phyloP scores from a whole-genome alignment of 202 grass and related monocot genomes.

The Schoenoplectus tabernaemontani region DNA sequence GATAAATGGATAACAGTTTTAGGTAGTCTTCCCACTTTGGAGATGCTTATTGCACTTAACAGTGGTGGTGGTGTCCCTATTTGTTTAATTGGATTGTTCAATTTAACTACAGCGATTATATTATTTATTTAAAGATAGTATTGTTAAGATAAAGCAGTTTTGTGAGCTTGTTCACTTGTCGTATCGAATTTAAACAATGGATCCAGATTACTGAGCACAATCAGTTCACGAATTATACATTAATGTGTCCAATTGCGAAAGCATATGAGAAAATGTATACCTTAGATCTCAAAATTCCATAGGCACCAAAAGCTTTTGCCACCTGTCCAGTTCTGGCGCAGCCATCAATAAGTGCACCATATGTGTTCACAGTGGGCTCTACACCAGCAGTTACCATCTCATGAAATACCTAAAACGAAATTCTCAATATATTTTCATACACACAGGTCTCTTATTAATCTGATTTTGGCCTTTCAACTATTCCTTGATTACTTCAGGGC shows the following conservation, averaged over 20 bases:
- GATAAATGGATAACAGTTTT: neutral
- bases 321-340: constrained; percentile 92
- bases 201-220: neutral
- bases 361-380: constrained; percentile 91
- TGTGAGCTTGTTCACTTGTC: neutral
- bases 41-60: neutral
- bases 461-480: no score
- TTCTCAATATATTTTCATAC: no score
- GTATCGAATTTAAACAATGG: neutral
- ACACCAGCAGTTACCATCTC: constrained; percentile 93
- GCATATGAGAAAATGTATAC: constrained; percentile 24
- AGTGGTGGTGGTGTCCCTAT: neutral
- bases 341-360: constrained; percentile 89
- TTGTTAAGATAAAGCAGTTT: neutral
- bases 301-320: constrained; percentile 98
- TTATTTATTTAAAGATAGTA: neutral
- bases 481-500: no score
- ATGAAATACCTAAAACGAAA: constrained; percentile 67
- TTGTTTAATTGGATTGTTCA: neutral
- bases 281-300: constrained; percentile 95
- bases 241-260: neutral
- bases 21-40: neutral
- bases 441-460: no score
- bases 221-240: neutral
- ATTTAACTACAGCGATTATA: neutral